phyloP scores from a whole-genome alignment of 1,284 basidiomycete species.

The Ustilago vetiveriae region DNA sequence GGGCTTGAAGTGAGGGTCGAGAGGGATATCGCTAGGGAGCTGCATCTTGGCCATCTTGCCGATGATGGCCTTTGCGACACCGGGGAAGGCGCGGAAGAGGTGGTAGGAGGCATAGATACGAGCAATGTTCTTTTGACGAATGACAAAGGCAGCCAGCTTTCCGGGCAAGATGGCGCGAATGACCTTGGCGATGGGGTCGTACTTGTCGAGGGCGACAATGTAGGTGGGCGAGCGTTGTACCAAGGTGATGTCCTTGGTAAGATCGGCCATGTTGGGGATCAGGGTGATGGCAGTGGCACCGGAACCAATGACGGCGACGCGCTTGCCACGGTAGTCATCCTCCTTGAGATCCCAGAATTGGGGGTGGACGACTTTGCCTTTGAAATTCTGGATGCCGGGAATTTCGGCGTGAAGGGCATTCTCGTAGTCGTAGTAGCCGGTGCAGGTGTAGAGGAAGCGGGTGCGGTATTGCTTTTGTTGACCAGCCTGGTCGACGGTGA shows the following conservation, averaged over 20 bases:
- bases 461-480: conserved; percentile 36
- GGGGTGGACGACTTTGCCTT: conserved; percentile 62
- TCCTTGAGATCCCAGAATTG: conserved; percentile 59
- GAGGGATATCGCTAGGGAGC: conserved; percentile 56
- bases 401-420: conserved; percentile 56
- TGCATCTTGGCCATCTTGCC: conserved; percentile 38
- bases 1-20: conserved; percentile 67
- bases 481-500: conserved; percentile 38
- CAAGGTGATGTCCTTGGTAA: conserved; percentile 60
- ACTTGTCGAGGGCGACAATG: conserved; percentile 57
- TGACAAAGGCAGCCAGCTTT: conserved; percentile 30
- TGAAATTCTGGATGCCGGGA: conserved; percentile 61
- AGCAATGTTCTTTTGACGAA: conserved; percentile 53
- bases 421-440: conserved; percentile 65
- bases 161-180: conserved; percentile 56
- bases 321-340: conserved; percentile 61
- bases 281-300: conserved; percentile 66
- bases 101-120: conserved; percentile 61
- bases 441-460: conserved; percentile 53
- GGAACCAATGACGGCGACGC: conserved; percentile 63
- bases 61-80: conserved; percentile 45
- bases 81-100: conserved; percentile 62
- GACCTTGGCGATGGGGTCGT: conserved; percentile 51
- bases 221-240: conserved; percentile 66
- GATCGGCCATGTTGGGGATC: conserved; percentile 54